Conservation (phyloP, 2,329 filamentous ascomycete genomes). For the Didymella exigua region DNA sequence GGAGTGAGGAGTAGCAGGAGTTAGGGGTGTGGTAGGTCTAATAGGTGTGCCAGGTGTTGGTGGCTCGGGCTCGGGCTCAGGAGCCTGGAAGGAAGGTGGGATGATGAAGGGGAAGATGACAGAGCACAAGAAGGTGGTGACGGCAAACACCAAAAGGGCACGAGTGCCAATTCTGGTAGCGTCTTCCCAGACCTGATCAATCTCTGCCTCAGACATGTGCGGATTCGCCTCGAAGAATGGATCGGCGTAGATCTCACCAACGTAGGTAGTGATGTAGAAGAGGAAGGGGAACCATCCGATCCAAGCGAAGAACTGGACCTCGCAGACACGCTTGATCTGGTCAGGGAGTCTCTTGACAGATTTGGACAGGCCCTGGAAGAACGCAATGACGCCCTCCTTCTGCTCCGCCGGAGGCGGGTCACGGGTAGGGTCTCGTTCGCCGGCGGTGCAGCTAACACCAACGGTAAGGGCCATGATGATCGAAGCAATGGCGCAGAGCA, state of each 20-base stretch:
- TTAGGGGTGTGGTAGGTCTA: conserved; percentile 49
- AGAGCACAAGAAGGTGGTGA: conserved; percentile 81
- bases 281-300: conserved; percentile 95
- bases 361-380: conserved; percentile 78
- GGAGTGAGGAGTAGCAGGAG: conserved; percentile 41
- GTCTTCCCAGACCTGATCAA: conserved; percentile 80
- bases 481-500: conserved; percentile 84
- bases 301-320: conserved; percentile 73
- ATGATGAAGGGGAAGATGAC: conserved; percentile 86
- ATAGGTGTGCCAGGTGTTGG: conserved; percentile 41
- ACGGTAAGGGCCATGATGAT: conserved; percentile 74
- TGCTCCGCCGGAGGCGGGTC: conserved; percentile 65
- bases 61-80: conserved; percentile 28
- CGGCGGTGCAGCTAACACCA: conserved; percentile 67
- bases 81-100: conserved; percentile 72
- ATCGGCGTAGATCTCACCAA: conserved; percentile 90
- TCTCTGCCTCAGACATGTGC: conserved; percentile 74
- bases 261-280: conserved; percentile 93
- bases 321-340: conserved; percentile 80
- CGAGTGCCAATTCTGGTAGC: conserved; percentile 88
- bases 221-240: conserved; percentile 79
- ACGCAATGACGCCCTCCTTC: conserved; percentile 70
- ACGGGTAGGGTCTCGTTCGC: conserved; percentile 78
- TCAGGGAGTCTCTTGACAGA: conserved; percentile 80
- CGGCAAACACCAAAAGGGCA: conserved; percentile 84